Conservation (phyloP, 2,329 filamentous ascomycete genomes). For the Fusarium compactum region DNA sequence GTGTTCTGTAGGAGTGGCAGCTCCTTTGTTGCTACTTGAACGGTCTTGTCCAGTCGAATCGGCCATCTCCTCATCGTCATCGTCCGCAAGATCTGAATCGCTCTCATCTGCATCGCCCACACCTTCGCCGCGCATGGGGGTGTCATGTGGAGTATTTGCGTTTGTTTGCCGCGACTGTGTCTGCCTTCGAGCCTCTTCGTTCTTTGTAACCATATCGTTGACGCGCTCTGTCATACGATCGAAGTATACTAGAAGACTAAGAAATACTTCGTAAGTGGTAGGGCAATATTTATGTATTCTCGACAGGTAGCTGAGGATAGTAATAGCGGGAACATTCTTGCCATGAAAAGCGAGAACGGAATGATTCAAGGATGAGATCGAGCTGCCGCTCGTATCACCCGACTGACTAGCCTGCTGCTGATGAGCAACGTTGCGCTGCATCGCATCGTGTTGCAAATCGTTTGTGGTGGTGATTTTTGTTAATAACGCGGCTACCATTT, state of each 20-base stretch:
- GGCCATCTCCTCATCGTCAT: conserved; percentile 55
- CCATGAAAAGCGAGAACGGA: conserved; percentile 94
- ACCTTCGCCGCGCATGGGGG: conserved; percentile 47
- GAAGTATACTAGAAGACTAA: conserved; percentile 96
- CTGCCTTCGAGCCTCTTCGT: conserved; percentile 64
- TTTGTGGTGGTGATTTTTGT: conserved; percentile 99
- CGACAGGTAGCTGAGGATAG: conserved; percentile 93
- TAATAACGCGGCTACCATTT: conserved; percentile 96
- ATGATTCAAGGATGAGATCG: conserved; percentile 70
- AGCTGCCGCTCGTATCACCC: conserved; percentile 61
- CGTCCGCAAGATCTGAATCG: conserved; percentile 65
- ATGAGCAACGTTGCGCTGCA: conserved; percentile 78
- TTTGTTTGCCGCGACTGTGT: conserved; percentile 24
- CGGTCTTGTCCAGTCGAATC: conserved; percentile 46
- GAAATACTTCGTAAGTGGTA: conserved; percentile 97
- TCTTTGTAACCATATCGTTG: conserved; percentile 81
- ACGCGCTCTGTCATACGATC: conserved; percentile 98
- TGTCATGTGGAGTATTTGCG: conserved; percentile 44
- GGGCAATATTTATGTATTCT: conserved; percentile 99
- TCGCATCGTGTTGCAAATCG: conserved; percentile 90
- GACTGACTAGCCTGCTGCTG: conserved; percentile 66
- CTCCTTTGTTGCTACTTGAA: conserved; percentile 39
- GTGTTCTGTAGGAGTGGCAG: conserved; percentile 42
- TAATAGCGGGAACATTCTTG: conserved; percentile 97
- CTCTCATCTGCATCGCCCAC: conserved; percentile 56